Conservation (phyloP, 768 basidiomycete species). For the Saitozyma podzolica region DNA sequence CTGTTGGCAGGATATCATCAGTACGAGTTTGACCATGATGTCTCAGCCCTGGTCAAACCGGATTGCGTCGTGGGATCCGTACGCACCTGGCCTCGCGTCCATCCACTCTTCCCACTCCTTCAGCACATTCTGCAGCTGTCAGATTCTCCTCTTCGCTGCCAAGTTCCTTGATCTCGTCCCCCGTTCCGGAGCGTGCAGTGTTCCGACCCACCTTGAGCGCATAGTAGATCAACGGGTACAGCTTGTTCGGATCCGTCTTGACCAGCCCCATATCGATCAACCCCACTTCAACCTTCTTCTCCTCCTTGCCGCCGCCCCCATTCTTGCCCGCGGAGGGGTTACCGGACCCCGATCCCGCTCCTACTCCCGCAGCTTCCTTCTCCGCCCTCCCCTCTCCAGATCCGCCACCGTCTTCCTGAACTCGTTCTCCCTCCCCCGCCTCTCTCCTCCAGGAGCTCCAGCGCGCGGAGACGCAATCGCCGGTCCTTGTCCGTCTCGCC, state of each 20-base stretch:
- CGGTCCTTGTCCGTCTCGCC: slow-evolving; percentile 95
- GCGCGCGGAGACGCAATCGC: slow-evolving; percentile 78
- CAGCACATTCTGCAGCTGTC: slow-evolving; percentile 60
- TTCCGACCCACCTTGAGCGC: slow-evolving; percentile 66
- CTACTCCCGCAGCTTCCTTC: slow-evolving; percentile 55
- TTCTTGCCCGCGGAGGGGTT: slow-evolving; percentile 62
- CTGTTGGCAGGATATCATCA: slow-evolving; percentile 53
- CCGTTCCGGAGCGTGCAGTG: background rate
- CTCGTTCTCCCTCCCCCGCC: slow-evolving; percentile 67
- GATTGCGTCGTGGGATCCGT: slow-evolving; percentile 4
- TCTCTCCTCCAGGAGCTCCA: slow-evolving; percentile 88
- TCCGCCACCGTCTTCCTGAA: slow-evolving; percentile 63
- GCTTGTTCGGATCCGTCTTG: slow-evolving; percentile 88
- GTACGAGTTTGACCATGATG: too few relatives aligned
- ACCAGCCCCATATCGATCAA: slow-evolving; percentile 76
- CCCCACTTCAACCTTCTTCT: slow-evolving; percentile 53
- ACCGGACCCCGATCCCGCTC: slow-evolving; percentile 45
- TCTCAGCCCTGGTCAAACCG: too few relatives aligned
- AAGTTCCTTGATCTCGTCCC: background rate
- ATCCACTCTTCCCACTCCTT: slow-evolving; percentile 97
- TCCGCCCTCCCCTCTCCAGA: slow-evolving; percentile 62
- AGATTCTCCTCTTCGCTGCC: background rate
- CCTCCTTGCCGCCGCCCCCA: slow-evolving; percentile 50
- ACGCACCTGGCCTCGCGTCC: slow-evolving; percentile 84
- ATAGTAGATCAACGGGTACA: slow-evolving; percentile 96